These are phyloP conservation scores for Heterobasidion annosum DNA, from an alignment of 1,284 basidiomycete genomes.

Conservation along the genomic window DNA sequence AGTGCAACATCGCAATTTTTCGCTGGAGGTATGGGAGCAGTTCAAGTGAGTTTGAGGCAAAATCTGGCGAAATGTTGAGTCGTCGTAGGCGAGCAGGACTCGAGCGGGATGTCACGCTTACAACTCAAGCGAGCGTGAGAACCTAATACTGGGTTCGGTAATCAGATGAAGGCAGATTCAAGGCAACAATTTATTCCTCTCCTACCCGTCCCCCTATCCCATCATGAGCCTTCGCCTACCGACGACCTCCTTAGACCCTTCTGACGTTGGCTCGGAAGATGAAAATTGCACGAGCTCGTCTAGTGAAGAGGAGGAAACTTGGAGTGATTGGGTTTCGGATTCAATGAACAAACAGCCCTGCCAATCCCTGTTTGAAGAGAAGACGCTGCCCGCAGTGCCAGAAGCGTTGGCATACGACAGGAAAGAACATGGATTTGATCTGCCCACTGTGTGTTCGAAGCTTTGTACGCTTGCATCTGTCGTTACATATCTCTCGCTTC, in stretches of 20 bases:
- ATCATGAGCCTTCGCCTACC: slow-evolving; percentile 8
- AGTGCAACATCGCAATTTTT: too few species aligned
- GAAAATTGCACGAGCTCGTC: slow-evolving; percentile 1
- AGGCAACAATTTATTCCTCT: background rate
- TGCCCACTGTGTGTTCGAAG: slow-evolving; percentile 38
- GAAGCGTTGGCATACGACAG: slow-evolving; percentile 64
- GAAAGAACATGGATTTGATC: slow-evolving; percentile 50
- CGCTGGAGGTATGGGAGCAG: too few species aligned
- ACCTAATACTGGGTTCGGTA: background rate
- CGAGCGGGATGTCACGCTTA: too few species aligned
- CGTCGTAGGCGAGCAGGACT: too few species aligned
- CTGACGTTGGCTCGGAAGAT: slow-evolving; percentile 3
- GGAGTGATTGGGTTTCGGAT: slow-evolving; percentile 78
- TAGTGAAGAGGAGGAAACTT: slow-evolving; percentile 35
- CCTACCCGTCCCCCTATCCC: background rate
- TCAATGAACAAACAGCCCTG: slow-evolving; percentile 46
- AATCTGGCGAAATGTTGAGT: too few species aligned
- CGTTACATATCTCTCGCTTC: background rate
- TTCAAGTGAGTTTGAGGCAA: too few species aligned
- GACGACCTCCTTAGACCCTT: slow-evolving; percentile 2
- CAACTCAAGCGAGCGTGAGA: background rate
- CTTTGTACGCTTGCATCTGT: slow-evolving; percentile 37
- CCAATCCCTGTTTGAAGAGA: slow-evolving; percentile 77
- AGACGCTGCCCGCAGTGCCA: slow-evolving; percentile 47
- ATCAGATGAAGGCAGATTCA: background rate